A percentile compares a stretch with the other conserved stretches of the same genome.
phyloP scores from a whole-genome alignment of 2,329 filamentous ascomycete species.

The Calonectria henricotiae region DNA sequence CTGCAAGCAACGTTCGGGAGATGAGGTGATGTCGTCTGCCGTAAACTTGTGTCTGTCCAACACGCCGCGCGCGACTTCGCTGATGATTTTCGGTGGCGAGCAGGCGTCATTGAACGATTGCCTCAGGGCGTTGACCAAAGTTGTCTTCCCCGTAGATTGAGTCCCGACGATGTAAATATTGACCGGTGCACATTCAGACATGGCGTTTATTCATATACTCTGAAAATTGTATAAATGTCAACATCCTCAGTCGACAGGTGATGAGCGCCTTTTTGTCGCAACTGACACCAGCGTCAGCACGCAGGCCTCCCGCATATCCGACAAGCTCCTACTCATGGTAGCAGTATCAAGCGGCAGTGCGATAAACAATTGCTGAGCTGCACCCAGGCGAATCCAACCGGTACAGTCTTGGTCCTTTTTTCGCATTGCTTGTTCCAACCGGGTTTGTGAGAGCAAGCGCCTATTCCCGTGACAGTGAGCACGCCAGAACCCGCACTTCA shows the following conservation, averaged over 20 bases:
- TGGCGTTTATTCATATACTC: background rate
- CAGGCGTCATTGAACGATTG: constrained; percentile 43
- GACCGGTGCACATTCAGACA: constrained; percentile 5
- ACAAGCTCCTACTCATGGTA: background rate
- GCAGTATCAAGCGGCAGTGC: background rate
- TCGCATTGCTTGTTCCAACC: background rate
- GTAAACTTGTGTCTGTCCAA: constrained; percentile 55
- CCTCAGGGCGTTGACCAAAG: constrained; percentile 58
- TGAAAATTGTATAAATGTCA: background rate
- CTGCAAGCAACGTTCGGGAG: constrained; percentile 52
- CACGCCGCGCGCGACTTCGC: constrained; percentile 60
- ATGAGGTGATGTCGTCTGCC: constrained; percentile 55
- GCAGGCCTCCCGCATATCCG: constrained; percentile 14
- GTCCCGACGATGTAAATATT: constrained; percentile 63
- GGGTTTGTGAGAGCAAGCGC: background rate
- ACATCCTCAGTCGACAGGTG: background rate
- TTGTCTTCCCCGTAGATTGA: constrained; percentile 65
- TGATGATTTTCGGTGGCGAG: constrained; percentile 45
- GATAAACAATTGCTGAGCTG: background rate
- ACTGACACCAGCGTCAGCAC: background rate
- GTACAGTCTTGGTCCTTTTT: background rate
- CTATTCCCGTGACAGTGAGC: background rate
- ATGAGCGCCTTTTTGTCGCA: constrained; percentile 1
- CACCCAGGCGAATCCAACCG: background rate
- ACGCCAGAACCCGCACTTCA: background rate